phyloP scores from a whole-genome alignment of 139 green algal genomes.

The Coelastrella sp. region DNA sequence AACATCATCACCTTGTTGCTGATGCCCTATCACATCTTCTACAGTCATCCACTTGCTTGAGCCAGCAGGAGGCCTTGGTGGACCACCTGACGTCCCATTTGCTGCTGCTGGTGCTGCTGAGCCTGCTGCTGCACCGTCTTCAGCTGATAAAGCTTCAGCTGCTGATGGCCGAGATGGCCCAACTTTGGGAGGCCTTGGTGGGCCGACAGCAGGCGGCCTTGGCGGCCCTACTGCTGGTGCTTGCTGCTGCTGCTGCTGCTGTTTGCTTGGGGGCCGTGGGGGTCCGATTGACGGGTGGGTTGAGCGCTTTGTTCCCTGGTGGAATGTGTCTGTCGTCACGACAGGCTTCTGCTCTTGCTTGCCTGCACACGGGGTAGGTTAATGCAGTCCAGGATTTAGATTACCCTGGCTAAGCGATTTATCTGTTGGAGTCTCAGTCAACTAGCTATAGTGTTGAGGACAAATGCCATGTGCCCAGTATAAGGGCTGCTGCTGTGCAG shows the following conservation, averaged over 20 bases:
- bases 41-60: background rate
- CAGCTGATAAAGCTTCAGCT: no score
- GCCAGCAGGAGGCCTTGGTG: background rate
- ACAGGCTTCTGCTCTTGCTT: conserved; percentile 49
- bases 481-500: background rate
- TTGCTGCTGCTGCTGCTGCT: conserved; percentile 35
- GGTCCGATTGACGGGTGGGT: conserved; percentile 1
- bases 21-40: conserved; percentile 23
- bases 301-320: conserved; percentile 42
- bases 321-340: conserved; percentile 24
- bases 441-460: no score
- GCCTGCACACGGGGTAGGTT: background rate
- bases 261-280: conserved; percentile 5
- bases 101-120: background rate
- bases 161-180: no score
- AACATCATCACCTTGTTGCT: conserved; percentile 1
- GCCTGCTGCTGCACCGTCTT: background rate
- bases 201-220: conserved; percentile 15
- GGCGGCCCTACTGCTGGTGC: conserved; percentile 10
- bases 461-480: background rate
- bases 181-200: background rate
- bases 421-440: no score
- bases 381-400: no score
- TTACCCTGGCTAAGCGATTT: no score
- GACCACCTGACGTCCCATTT: background rate